Base-by-base conservation (phyloP, 2,329 filamentous ascomycete species). In the Fusarium vanettenii region DNA sequence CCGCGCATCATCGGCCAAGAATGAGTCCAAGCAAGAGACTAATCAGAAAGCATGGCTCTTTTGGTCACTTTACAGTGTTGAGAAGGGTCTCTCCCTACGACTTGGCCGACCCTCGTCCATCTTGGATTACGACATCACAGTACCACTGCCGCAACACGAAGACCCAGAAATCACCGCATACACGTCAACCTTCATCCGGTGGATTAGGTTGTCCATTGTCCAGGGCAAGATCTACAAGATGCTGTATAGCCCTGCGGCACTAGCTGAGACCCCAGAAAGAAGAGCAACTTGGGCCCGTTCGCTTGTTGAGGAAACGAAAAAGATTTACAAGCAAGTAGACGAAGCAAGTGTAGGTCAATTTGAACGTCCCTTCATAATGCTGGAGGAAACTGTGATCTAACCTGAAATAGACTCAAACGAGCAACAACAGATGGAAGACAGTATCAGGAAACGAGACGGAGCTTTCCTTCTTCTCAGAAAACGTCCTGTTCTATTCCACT, bases 41-140 rank as follows among this genome's bases (percentile, higher is more conserved):
- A 39, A 60, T 27, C 56, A 41, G 22, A 41, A 60, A 27, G 56
- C 56, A 41, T 60, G 56, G 56, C 56, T 60, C 35, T 60, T 60
- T 9, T 60, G 56, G 56, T 60, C 56, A 14, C 56, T 60, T 6
- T 60, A 60, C 20, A 60, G 56, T 41, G 56, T 60, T 13, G 56
- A 60, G 22, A 60, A 60, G 22, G 56, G 56, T 1, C 56, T 60
- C 9, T 60, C 56, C 20, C 27, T 60, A 2, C 56, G 56, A 37
- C 56, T 60, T 22, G 56, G 56, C 7, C 56, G 56, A 20, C 56
- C 56, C 18, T 60, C 56, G 1, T 60, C 33, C 22, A 60, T 60
- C 31, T 56, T 56, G n/a, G 52, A 56, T 33, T 56, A 56, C 13
- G 52, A 56, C 13, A 56, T 56, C 52, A 56, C 52, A 10, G 52